These are phyloP conservation scores for Psilocybe cubensis DNA, from an alignment of 768 basidiomycete genomes.

Conservation along the genomic window DNA sequence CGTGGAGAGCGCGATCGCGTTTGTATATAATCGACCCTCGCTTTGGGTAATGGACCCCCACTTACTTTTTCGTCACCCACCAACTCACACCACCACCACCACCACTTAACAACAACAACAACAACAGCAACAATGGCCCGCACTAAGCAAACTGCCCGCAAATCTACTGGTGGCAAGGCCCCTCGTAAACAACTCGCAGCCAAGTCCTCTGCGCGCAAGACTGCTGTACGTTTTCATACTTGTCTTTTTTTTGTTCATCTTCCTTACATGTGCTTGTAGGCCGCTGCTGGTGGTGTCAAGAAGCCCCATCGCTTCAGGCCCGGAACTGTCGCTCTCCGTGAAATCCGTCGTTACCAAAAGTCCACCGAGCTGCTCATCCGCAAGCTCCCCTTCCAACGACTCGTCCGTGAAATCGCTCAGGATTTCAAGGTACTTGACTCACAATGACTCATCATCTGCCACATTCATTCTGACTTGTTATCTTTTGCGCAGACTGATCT, in stretches of 20 bases:
- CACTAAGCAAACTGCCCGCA: slow-evolving; percentile 88
- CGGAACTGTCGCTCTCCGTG: slow-evolving; percentile 88
- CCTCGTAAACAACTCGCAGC: slow-evolving; percentile 74
- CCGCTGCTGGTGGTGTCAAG: slow-evolving; percentile 86
- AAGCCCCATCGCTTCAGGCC: slow-evolving; percentile 88
- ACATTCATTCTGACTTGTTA: slow-evolving; percentile 5
- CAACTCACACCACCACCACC: slow-evolving; percentile 22
- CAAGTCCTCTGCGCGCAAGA: slow-evolving; percentile 61
- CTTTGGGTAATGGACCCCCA: slow-evolving; percentile 11
- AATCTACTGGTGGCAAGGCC: slow-evolving; percentile 86
- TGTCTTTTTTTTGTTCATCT: background rate
- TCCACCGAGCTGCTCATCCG: slow-evolving; percentile 86
- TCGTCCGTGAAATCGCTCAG: slow-evolving; percentile 89
- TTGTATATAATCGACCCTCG: slow-evolving; percentile 29
- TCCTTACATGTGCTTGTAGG: slow-evolving; percentile 24
- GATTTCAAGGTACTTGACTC: slow-evolving; percentile 76
- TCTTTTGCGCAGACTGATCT: slow-evolving; percentile 59
- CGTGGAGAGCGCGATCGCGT: slow-evolving; percentile 40
- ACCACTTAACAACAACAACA: slow-evolving; percentile 30
- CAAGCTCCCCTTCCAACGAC: slow-evolving; percentile 89
- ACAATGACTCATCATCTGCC: slow-evolving; percentile 6
- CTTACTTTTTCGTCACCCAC: too few species aligned
- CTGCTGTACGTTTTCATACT: slow-evolving; percentile 43
- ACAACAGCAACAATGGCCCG: slow-evolving; percentile 59
- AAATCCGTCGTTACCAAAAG: slow-evolving; percentile 89